Evolutionary conservation across 306 rosid species (phyloP), one percentile per base, ranked within the genome.

Genomic region (Ormosia emarginata): DNA sequence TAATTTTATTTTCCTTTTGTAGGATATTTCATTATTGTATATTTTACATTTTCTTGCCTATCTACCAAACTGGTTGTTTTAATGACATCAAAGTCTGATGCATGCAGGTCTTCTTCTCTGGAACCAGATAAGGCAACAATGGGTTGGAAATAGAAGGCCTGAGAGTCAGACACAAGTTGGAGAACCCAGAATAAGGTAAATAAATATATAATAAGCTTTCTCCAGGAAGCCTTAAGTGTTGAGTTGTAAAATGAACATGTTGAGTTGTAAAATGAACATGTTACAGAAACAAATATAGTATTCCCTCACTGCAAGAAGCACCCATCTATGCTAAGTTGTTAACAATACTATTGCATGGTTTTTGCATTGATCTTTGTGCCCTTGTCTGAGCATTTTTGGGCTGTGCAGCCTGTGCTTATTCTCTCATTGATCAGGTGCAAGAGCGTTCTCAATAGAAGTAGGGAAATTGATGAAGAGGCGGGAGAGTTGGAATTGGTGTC

Each of bases 61-160:
- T 72, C 33, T 61, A 75, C 32, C 79, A 71, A n/a, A 68, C 70
- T 53, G 49, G 43, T 46, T 56, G 40, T 75, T 75, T 46, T 46
- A 55, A 36, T 24, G 2, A 49, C 61, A 30, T 14, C 47, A 57
- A 82, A 61, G 18, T 72, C 50, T 15, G 79, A 55, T 85, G 82
- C 30, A 67, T 82, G 84, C 90, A 95, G 99, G 97, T 80, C 92
- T 91, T 67, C 70, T 87, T 86, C 90, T 90, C 71, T 95, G 97
- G 97, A 89, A 95, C 79, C 92, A 89, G 83, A 83, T 66, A 32
- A 91, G 99, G 85, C 87, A 81, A 70, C 94, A 88, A 37, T 95
- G 98, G 99, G 57, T 85, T 85, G 92, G 89, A 85, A 88, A 84
- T 69, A 88, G 59, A 83, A 83, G 33, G 73, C 65, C 85, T 4